phyloP scores from a whole-genome alignment of 192 early-diverging fungal species.

The Blastocladiella britannica region DNA sequence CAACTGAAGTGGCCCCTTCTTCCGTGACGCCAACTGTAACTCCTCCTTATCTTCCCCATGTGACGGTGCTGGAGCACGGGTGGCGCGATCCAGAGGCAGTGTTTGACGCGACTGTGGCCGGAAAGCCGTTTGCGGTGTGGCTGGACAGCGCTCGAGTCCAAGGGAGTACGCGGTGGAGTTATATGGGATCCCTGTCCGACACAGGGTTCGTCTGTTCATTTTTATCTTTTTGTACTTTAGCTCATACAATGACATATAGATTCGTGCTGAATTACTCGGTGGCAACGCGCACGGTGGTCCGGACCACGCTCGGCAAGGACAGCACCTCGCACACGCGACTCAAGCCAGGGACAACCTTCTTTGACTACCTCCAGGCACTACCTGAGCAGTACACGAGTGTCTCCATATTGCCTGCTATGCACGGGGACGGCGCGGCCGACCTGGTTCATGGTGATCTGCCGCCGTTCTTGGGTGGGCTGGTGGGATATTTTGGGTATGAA shows the following conservation, averaged over 20 bases:
- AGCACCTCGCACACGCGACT: too few species aligned
- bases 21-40: too few species aligned
- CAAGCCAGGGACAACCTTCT: too few species aligned
- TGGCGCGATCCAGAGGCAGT: constrained; percentile 7
- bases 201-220: neutral
- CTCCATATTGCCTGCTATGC: too few species aligned
- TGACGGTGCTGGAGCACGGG: neutral
- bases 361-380: too few species aligned
- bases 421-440: neutral
- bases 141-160: constrained; percentile 18
- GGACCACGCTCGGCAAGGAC: too few species aligned
- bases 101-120: constrained; percentile 12
- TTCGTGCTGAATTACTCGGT: neutral
- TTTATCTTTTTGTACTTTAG: neutral
- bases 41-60: too few species aligned
- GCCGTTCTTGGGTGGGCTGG: constrained; percentile 57
- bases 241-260: neutral
- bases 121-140: constrained; percentile 13
- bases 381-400: too few species aligned
- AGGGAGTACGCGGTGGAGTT: neutral
- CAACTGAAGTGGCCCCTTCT: too few species aligned
- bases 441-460: neutral
- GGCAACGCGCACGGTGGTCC: too few species aligned
- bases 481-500: constrained; percentile 86
- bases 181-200: neutral